Base-by-base conservation (phyloP, 331 rosid genomes). In the Spiraea crenata region DNA sequence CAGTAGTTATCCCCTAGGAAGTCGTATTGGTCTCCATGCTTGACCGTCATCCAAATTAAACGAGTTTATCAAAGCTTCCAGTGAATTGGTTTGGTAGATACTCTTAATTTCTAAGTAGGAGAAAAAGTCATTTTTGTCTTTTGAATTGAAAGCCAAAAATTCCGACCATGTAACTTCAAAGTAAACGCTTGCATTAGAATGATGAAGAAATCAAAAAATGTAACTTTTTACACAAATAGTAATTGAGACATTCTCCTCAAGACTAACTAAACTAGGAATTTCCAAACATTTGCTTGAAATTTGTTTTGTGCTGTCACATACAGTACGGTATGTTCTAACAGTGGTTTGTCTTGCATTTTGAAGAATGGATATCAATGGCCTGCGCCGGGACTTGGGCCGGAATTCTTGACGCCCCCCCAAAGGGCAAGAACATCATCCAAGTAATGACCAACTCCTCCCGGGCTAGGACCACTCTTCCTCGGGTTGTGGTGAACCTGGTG, bases 361-460 rank as follows among this genome's bases (percentile, higher is more conserved):
- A 3, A 7, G 12, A 39, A 13, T 9, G 17, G n/a, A 13, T 37
- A 44, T 35, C 62, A 80, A 52, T 81, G 79, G 69, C 81, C 81
- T 10, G 14, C 78, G 10, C 82, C 82, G 25, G 78, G 58, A 39
- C 81, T 76, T 49, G 73, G 84, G 4, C 81, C 81, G 8, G 64
- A 14, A 35, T 4, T 41, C 46, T 81, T 76, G 37, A 63, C 63
- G 37, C 76, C 85, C 82, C 76, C 85, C 82, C 69, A 49, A 15
- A 68, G 85, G 25, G 48, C 63, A 64, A 72, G 71, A 72, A 80
- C 57, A 57, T 80, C 69, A 45, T 10, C 16, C 9, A 71, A 50
- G 44, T 71, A 72, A 7, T 54, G 70, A 38, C 12, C 61, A 17
- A 49, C 52, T 3, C 69, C 74, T 52, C 13, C 55, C 6, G 25